Evolutionary conservation across 2,329 filamentous ascomycete species (phyloP).

Genomic region (Alternaria conjuncta): DNA sequence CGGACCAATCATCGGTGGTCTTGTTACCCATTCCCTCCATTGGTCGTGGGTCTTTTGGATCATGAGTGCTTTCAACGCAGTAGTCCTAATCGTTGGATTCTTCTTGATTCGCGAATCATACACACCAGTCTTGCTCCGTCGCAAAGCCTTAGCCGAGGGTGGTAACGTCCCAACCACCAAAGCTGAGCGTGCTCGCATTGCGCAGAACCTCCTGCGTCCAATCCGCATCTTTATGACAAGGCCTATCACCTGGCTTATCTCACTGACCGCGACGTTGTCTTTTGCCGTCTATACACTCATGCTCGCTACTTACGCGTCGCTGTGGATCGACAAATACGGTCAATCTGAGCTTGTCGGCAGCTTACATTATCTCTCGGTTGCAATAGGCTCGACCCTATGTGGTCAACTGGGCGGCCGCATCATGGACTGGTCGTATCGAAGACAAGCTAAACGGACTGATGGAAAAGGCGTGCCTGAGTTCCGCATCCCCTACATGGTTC

Average conservation of each 20-base stretch:
- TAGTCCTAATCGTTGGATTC: constrained; percentile 24
- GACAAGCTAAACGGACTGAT: background rate
- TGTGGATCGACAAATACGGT: constrained; percentile 31
- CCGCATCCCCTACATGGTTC: constrained; percentile 7
- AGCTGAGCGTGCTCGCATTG: background rate
- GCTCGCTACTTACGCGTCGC: constrained; percentile 28
- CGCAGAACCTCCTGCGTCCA: background rate
- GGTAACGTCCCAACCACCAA: background rate
- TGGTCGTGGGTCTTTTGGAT: constrained; percentile 38
- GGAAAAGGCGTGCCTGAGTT: constrained; percentile 11
- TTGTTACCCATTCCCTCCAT: constrained; percentile 19
- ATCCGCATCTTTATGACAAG: background rate
- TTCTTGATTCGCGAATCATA: constrained; percentile 54
- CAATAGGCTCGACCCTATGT: constrained; percentile 62
- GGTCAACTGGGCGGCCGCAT: constrained; percentile 47
- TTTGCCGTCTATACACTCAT: constrained; percentile 10
- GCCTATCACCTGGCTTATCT: background rate
- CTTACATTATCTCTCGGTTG: constrained; percentile 56
- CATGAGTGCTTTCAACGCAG: background rate
- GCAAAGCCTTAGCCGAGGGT: constrained; percentile 43
- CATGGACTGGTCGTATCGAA: constrained; percentile 30
- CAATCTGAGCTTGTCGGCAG: constrained; percentile 17
- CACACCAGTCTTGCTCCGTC: constrained; percentile 51
- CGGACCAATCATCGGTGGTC: constrained; percentile 33
- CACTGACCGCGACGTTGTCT: background rate